Evolutionary conservation across 768 basidiomycete genomes (phyloP).

Genomic region (Termitomyces sp.): DNA sequence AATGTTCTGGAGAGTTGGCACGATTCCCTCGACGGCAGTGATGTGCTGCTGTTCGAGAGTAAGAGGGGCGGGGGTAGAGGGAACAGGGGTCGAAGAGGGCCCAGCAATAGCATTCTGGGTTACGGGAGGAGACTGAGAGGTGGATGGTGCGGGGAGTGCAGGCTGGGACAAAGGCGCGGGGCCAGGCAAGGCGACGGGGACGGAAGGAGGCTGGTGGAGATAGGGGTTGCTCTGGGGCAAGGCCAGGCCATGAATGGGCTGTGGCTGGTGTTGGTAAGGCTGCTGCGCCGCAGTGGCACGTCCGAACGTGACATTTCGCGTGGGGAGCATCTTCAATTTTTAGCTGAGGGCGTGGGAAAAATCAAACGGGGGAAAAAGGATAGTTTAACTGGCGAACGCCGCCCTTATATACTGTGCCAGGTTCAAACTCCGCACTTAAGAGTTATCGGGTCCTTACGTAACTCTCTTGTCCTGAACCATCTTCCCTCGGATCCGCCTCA

Average conservation of each 20-base stretch:
- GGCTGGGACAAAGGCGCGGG: constrained; percentile 52
- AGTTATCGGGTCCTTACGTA: constrained; percentile 42
- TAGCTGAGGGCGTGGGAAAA: constrained; percentile 39
- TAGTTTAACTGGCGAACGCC: constrained; percentile 24
- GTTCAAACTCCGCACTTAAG: constrained; percentile 44
- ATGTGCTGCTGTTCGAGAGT: constrained; percentile 93
- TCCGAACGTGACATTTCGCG: constrained; percentile 77
- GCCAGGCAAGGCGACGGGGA: constrained; percentile 38
- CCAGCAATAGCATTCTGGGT: constrained; percentile 47
- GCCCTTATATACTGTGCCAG: constrained; percentile 41
- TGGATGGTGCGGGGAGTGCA: constrained; percentile 28
- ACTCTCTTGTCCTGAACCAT: constrained; percentile 32
- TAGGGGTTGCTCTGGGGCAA: constrained; percentile 59
- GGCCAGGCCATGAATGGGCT: constrained; percentile 45
- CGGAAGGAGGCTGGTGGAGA: constrained; percentile 22
- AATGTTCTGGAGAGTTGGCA: constrained; percentile 99
- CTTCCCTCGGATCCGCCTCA: constrained; percentile 15
- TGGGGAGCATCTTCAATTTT: constrained; percentile 52
- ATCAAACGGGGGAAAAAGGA: constrained; percentile 31
- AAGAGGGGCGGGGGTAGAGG: constrained; percentile 68
- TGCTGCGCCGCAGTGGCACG: constrained; percentile 49
- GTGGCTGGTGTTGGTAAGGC: constrained; percentile 37
- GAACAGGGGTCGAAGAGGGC: constrained; percentile 51
- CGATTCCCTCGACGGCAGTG: constrained; percentile 95
- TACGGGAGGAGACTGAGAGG: constrained; percentile 24